Percentiles rank a stretch among this genome's conserved stretches.
Evolutionary conservation across 352 stramenopile species (phyloP).

Genomic region (Globisporangium polare): DNA sequence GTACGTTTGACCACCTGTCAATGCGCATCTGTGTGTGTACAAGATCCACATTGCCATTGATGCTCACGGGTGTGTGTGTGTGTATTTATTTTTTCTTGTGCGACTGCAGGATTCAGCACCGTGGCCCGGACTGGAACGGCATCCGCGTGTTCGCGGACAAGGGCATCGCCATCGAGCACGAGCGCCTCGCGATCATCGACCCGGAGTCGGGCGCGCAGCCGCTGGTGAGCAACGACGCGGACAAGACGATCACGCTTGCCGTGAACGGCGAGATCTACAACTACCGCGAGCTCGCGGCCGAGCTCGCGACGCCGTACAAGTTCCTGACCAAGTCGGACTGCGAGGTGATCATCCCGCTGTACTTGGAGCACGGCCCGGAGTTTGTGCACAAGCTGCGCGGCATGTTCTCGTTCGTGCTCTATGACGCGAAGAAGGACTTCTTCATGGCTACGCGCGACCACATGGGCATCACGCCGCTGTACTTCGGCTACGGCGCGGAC

Average conservation of each 20-base stretch:
- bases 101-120: constrained; percentile 87
- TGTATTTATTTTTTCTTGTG: not conserved
- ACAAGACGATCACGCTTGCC: constrained; percentile 89
- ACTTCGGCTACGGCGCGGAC: constrained; percentile 98
- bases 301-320: constrained; percentile 86
- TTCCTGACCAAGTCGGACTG: constrained; percentile 97
- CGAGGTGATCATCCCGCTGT: constrained; percentile 97
- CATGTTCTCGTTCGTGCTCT: constrained; percentile 99
- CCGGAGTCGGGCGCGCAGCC: constrained; percentile 94
- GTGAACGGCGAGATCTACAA: constrained; percentile 99
- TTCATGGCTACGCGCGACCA: constrained; percentile 96
- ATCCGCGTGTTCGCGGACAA: constrained; percentile 76
- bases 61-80: not conserved
- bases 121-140: constrained; percentile 96
- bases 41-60: not conserved
- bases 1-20: constrained; percentile 23
- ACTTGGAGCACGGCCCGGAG: constrained; percentile 86
- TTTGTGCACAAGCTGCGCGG: constrained; percentile 92
- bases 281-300: constrained; percentile 94
- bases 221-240: constrained; percentile 82
- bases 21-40: not conserved
- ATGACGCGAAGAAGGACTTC: constrained; percentile 92
- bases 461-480: constrained; percentile 98
- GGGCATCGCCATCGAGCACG: constrained; percentile 92
- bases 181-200: constrained; percentile 98